Evolutionary conservation across 2,329 filamentous ascomycete genomes (phyloP).

Genomic region (Claviceps monticola): DNA sequence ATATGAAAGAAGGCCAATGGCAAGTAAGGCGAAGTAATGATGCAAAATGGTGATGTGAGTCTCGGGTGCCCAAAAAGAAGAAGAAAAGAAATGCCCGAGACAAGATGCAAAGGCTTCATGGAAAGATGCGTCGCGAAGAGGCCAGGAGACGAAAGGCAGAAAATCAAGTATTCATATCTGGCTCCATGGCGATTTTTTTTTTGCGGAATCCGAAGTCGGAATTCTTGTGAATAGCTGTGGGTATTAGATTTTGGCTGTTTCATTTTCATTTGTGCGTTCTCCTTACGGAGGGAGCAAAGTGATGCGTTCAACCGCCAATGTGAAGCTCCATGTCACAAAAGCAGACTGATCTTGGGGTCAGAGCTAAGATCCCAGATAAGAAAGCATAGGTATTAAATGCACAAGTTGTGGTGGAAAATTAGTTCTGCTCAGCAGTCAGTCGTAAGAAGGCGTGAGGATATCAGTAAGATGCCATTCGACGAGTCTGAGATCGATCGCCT

Average conservation of each 20-base stretch:
- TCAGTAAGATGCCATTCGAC: slow-evolving; percentile 54
- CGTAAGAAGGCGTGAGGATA: slow-evolving; percentile 9
- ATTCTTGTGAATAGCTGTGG: not conserved
- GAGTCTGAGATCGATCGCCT: slow-evolving; percentile 37
- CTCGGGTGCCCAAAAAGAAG: not conserved
- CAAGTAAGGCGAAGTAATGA: not conserved
- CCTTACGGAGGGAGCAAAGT: not conserved
- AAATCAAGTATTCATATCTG: not conserved
- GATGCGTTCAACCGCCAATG: slow-evolving; percentile 1
- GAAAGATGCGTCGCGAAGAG: not conserved
- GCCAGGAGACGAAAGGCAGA: not conserved
- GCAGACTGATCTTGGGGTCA: not conserved
- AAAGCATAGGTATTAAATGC: slow-evolving; percentile 12
- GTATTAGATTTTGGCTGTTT: not conserved
- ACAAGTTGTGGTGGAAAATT: slow-evolving; percentile 5
- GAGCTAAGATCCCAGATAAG: slow-evolving; percentile 4
- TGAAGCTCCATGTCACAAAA: slow-evolving; percentile 1
- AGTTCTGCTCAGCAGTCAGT: slow-evolving; percentile 15
- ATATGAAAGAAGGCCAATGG: slow-evolving; percentile 3
- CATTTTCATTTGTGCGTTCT: not conserved
- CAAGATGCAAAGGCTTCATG: not conserved
- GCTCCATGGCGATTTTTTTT: not conserved
- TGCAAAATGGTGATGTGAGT: slow-evolving; percentile 3
- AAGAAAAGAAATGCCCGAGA: not conserved
- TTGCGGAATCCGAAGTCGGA: not conserved